Base-by-base conservation (phyloP, 495 filamentous ascomycete genomes). In the Penicillium silybi region DNA sequence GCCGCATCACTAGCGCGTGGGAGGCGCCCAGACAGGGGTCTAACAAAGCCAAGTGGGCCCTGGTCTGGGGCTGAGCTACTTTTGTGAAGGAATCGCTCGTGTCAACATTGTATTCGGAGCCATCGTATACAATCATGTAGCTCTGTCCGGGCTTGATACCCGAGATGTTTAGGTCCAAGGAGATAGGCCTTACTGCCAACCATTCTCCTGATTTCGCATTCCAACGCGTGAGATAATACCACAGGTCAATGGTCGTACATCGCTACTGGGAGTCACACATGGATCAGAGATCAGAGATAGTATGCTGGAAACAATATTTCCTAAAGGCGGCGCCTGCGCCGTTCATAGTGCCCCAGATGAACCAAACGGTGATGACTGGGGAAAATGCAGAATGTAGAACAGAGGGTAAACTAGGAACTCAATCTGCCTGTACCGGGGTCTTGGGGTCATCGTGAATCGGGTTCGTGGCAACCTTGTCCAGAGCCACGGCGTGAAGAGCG, bases 401-500 rank as follows among this genome's bases (percentile, higher is more conserved):
- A 15, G 41, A 22, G 22, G 29, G n/a, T 15, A 15, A 17, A 7
- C 5, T 1, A 20, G 37, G 17, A 41, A n/a, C 42, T 65, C 54
- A 65, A 37, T 47, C 53, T 11, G 43, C 17, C 32, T 53, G 44
- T 2, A 52, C 15, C 6, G 51, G 37, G 23, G 58, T 41, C 18
- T 62, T 11, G 4, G 64, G 50, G 23, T 67, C 59, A 35, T 69
- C 67, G 17, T 67, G 44, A 2, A 70, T 55, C 9, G 73, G 67
- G 48, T 67, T 71, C 2, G 64, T 67, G 20, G 57, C 65, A 17
- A 86, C 75, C 18, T 75, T 75, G 58, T 90, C 85, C 45, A 95
- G 62, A 6, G 88, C 86, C 27, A 86, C 89, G 11, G 87, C 81
- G 61, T 95, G 89, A 41, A 95, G 74, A 10, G 89, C 89, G 6